phyloP scores from a whole-genome alignment of 768 basidiomycete species.

The Clitopilus hobsonii region DNA sequence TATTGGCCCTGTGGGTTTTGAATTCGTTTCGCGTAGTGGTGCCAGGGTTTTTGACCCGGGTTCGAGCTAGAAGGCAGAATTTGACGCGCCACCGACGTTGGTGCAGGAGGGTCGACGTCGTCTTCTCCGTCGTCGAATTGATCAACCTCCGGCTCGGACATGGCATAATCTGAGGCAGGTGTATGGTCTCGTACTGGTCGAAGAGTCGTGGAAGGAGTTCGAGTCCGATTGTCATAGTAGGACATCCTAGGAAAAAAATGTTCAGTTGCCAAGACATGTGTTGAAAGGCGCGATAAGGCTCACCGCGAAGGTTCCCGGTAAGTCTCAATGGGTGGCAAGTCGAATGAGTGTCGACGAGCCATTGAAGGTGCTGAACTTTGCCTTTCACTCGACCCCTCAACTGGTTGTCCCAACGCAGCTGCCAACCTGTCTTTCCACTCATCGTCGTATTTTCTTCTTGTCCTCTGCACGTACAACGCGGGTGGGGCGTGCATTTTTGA shows the following conservation, averaged over 20 bases:
- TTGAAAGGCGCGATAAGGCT: not conserved
- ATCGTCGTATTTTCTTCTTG: constrained; percentile 17
- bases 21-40: constrained; percentile 12
- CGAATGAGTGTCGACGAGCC: not conserved
- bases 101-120: constrained; percentile 1
- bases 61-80: not conserved
- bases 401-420: not conserved
- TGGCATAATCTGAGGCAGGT: not conserved
- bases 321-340: not conserved
- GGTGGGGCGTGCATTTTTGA: constrained; percentile 38
- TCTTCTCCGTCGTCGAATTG: not conserved
- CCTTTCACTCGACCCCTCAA: not conserved
- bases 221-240: not conserved
- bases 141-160: not conserved
- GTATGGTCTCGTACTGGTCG: not conserved
- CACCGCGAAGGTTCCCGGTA: not conserved
- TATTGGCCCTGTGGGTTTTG: constrained; percentile 13
- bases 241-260: not conserved
- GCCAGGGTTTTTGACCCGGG: constrained; percentile 14
- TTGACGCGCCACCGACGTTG: not conserved
- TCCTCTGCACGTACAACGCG: constrained; percentile 28
- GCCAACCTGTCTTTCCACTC: constrained; percentile 1
- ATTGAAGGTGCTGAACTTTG: not conserved
- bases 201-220: not conserved
- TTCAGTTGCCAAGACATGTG: not conserved